These are phyloP conservation scores for Breynia disticha DNA, from an alignment of 441 rosid genomes.

Conservation along the genomic window DNA sequence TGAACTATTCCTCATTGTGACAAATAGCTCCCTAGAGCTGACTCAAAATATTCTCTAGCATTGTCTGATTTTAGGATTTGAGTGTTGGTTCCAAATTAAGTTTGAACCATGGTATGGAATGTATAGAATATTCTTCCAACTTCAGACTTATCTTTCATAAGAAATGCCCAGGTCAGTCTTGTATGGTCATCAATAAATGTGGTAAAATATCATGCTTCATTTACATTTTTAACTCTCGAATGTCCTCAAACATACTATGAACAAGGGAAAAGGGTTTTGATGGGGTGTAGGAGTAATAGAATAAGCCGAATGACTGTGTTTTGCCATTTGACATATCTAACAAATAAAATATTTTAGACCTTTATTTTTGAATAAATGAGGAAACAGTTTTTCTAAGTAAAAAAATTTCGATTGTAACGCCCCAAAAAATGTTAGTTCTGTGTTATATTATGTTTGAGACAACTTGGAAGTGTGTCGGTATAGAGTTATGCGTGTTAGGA, in stretches of 20 bases:
- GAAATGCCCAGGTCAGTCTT: neutral
- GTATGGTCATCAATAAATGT: neutral
- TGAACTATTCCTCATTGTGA: slow-evolving; percentile 2
- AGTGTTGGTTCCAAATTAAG: neutral
- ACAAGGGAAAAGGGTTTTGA: neutral
- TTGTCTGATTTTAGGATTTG: slow-evolving; percentile 2
- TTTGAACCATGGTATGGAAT: slow-evolving; percentile 7
- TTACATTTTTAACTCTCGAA: neutral
- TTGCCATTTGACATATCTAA: slow-evolving; percentile 9
- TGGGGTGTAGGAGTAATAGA: neutral
- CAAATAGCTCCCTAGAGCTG: neutral
- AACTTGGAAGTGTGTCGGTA: too few species aligned
- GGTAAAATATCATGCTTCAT: neutral
- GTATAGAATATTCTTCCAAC: neutral
- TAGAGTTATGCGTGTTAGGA: too few species aligned
- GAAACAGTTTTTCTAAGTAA: slow-evolving; percentile 2
- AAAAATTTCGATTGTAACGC: slow-evolving; percentile 7
- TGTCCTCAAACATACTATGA: slow-evolving; percentile 3
- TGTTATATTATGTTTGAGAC: too few species aligned
- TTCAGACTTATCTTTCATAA: neutral
- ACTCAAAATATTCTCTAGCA: slow-evolving; percentile 4
- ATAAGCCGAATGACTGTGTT: neutral
- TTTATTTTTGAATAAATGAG: slow-evolving; percentile 2
- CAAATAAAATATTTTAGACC: neutral
- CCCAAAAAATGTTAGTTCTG: too few species aligned